Base-by-base conservation (phyloP, 164 flowering plant species). In the Piper betle region DNA sequence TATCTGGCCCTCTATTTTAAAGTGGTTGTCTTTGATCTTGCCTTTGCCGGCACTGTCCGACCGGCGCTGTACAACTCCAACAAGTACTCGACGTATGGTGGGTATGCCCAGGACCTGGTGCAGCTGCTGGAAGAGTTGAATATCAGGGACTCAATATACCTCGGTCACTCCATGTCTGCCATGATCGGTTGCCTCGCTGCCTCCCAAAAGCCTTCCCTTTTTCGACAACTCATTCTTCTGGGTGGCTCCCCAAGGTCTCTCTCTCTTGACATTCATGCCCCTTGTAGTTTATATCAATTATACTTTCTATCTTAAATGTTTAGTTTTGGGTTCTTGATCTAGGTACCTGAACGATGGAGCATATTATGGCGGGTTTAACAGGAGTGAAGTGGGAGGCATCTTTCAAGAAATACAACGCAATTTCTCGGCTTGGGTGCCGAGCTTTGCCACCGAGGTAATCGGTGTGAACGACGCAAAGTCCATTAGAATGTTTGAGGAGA, bases 81-180 rank as follows among this genome's bases (percentile, higher is more conserved):
- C 3, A 69, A 42, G 67, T 74, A 79, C 62, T 64, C 78, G 0
- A 61, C 15, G 11, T 67, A 66, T 40, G 58, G 63, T 17, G 70
- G 56, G 3, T 77, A 74, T 40, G 77, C 75, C 0, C 5, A 40
- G 0, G 82, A 79, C 54, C 67, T 76, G 62, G 3, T 63, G 2
- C 42, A 58, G 52, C 63, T 79, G 52, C 71, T 76, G n/a, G 75
- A 69, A n/a, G 53, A 65, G 66, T 70, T 79, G 11, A 57, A 69
- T 1, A 62, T 77, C 15, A 63, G 65, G 13, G 42, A 39, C 4
- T 37, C 69, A 37, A 55, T 71, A 19, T 77, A 70, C 52, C 18
- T 79, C 39, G 82, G 80, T 20, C 82, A 79, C 59, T 79, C 82
- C 65, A 67, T 76, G 73, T 79, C 78, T 13, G 80, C 80, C 62